These are phyloP conservation scores for Penicillium alfredii DNA, from an alignment of 495 filamentous ascomycete species.

Conservation along the genomic window DNA sequence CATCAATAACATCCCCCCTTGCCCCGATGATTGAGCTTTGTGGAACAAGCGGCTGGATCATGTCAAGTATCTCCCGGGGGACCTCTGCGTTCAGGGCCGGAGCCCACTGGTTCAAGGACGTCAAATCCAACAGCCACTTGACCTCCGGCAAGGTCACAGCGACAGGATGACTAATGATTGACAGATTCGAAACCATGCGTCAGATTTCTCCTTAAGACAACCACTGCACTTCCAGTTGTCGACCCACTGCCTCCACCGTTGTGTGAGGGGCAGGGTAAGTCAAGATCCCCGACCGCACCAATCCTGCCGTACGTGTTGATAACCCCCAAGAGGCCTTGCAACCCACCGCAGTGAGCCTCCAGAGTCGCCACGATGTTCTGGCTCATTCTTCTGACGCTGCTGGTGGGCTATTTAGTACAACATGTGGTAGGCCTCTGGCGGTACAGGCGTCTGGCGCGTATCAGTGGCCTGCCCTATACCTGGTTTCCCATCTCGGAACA, in stretches of 20 bases:
- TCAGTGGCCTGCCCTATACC: constrained; percentile 30
- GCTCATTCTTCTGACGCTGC: not conserved
- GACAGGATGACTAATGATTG: no score
- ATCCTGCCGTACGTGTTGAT: no score
- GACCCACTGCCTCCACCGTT: no score
- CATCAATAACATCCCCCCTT: not conserved
- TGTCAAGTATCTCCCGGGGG: not conserved
- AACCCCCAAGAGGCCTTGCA: no score
- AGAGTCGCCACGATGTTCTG: not conserved
- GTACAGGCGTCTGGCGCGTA: constrained; percentile 7
- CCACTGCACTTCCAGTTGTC: no score
- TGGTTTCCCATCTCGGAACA: constrained; percentile 27
- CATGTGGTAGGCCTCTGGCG: not conserved
- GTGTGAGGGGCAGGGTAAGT: no score
- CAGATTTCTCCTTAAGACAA: no score
- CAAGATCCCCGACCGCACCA: no score
- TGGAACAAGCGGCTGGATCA: not conserved
- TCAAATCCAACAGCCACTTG: not conserved
- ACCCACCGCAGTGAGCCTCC: no score
- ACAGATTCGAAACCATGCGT: no score
- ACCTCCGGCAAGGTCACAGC: no score
- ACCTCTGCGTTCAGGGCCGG: not conserved
- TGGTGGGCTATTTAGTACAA: not conserved
- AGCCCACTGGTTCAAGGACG: not conserved
- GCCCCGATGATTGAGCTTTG: not conserved